Evolutionary conservation across 2,329 filamentous ascomycete species (phyloP).

Genomic region (Microcyclospora tardicrescens): DNA sequence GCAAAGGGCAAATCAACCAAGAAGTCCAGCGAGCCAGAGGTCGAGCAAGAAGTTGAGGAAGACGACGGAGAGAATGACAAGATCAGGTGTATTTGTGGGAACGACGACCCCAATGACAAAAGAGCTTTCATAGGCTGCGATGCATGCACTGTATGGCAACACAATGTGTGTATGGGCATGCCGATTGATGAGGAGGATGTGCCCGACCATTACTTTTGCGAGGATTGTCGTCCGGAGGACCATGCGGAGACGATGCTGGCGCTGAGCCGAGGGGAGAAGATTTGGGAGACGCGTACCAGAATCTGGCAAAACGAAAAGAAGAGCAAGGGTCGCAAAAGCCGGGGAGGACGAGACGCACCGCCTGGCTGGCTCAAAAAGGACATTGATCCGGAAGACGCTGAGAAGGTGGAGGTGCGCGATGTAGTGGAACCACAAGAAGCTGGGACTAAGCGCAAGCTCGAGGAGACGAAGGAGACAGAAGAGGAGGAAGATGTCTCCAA

Average conservation of each 20-base stretch:
- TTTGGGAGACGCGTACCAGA: constrained; percentile 51
- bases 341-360: constrained; percentile 18
- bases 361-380: constrained; percentile 23
- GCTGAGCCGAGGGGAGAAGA: constrained; percentile 66
- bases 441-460: constrained; percentile 23
- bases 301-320: constrained; percentile 42
- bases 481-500: constrained; percentile 10
- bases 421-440: constrained; percentile 6
- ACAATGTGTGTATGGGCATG: constrained; percentile 90
- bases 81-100: constrained; percentile 88
- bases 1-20: constrained; percentile 33
- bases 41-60: constrained; percentile 42
- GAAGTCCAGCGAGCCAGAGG: constrained; percentile 31
- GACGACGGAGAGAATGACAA: constrained; percentile 38
- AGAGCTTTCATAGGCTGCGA: constrained; percentile 96
- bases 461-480: constrained; percentile 8
- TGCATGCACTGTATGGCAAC: constrained; percentile 85
- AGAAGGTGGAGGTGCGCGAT: constrained; percentile 3
- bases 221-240: constrained; percentile 71
- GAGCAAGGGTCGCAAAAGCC: constrained; percentile 49
- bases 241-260: constrained; percentile 71
- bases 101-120: constrained; percentile 71
- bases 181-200: constrained; percentile 57
- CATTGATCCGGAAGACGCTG: constrained; percentile 4
- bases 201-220: constrained; percentile 81